Base-by-base conservation (phyloP, 2,329 filamentous ascomycete species). In the Ophiosphaerella narmari region DNA sequence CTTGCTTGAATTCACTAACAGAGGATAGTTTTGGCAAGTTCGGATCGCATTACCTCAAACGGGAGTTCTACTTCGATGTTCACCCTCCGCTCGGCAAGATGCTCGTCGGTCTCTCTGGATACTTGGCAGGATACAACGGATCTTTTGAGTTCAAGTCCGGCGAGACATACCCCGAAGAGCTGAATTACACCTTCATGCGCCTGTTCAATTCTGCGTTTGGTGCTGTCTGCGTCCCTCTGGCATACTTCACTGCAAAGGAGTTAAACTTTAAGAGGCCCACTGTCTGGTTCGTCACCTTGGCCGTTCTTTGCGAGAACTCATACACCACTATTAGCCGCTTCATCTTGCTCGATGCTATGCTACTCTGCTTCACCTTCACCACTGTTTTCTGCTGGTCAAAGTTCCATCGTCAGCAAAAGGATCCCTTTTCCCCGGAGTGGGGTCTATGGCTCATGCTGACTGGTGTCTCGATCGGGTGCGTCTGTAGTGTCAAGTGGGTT, bases 141-240 rank as follows among this genome's bases (percentile, higher is more conserved):
- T 95, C 93, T 4, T 99, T 99, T 77, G 94, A 99, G 72, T 99
- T 99, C 83, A 99, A 99, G 77, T 97, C 93, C 46, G 94, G 94
- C 72, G 94, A 97, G 71, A 91, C 85, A 46, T 99, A 99, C 73
- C 94, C 94, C 9, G 85, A 87, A 62, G 91, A 97, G 68, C 82
- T 99, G 70, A 88, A 99, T 80, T 99, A 96, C 75, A 95, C 92
- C 65, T 96, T 96, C 71, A 99, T 99, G 95, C 90, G 94, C 65
- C 83, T 93, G 54, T 99, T 99, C 84, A 99, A 97, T 74, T 89
- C 93, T 58, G 85, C 91, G 57, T 99, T 97, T 73, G 94, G 94
- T 53, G 93, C 92, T 54, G 80, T 94, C 53, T 97, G 91, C 70
- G 86, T 99, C 39, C 94, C 94, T 14, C 78, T 99, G 75, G 93